Base-by-base conservation (phyloP, 2,329 filamentous ascomycete species). In the Rhynchosporium agropyri region DNA sequence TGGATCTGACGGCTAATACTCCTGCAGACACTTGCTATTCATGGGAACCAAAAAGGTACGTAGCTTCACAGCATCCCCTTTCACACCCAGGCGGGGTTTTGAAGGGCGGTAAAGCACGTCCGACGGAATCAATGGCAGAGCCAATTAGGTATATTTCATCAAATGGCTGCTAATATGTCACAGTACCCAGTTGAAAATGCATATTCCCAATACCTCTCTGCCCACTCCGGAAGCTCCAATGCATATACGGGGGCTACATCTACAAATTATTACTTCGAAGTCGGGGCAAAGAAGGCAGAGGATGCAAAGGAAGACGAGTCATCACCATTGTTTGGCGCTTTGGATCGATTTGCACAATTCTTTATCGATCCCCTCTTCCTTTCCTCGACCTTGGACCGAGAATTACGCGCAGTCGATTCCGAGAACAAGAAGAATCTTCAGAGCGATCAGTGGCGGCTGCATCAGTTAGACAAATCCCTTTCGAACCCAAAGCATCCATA, bases 191-290 rank as follows among this genome's bases (percentile, higher is more conserved):
- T 89, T 74, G 94, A 97, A 78, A 98, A 99, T 76, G 94, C 90
- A 68, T 99, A 99, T 80, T 92, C 91, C 73, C 89, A 94, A 74
- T 99, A 96, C 76, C 85, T 99, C 60, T 90, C 92, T 58, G 84
- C 91, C 64, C 89, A 97, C 76, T 96, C 92, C 9, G 95, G 95
- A 61, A 87, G 89, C 73, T 97, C 93, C 33, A 99, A 99, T 76
- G 95, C 95, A 61, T 98, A 96, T 76, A 99, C 95, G 1, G 92
- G 90, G 15, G 83, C 91, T 4, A 97, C 92, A 1, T 96, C 94
- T 58, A 99, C 95, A 67, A 98, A 98, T 78, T 99, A 96, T 79
- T 98, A 91, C 78, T 99, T 99, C 75, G 95, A 99, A 73, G 88
- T 98, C 63, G 91, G 91, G 26, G 92, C 92, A 38, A 91, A 91